Evolutionary conservation across 2,329 filamentous ascomycete genomes (phyloP).

Genomic region (Colletotrichum tropicale): DNA sequence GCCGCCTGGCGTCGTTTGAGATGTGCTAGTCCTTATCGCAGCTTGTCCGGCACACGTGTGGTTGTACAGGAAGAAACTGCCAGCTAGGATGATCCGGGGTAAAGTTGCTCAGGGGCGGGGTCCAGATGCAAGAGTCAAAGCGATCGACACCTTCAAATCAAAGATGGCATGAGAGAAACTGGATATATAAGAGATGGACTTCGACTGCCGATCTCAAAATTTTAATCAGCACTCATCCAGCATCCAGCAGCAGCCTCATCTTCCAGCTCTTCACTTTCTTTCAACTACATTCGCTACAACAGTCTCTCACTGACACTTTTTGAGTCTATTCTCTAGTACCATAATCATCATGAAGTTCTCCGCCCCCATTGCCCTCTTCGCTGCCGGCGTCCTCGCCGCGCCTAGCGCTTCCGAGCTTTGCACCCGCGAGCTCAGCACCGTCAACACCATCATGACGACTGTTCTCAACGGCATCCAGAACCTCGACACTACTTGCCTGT

Average conservation of each 20-base stretch:
- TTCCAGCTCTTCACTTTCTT: neutral
- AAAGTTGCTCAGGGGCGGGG: neutral
- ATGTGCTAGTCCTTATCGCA: neutral
- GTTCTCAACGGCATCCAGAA: slow-evolving; percentile 11
- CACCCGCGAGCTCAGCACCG: slow-evolving; percentile 3
- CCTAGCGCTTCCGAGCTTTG: slow-evolving; percentile 5
- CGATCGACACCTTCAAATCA: neutral
- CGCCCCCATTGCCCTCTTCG: slow-evolving; percentile 7
- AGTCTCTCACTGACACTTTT: neutral
- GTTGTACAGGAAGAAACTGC: neutral
- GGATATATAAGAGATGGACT: slow-evolving; percentile 10
- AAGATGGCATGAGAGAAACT: neutral
- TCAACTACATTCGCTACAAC: neutral
- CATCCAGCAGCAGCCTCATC: neutral
- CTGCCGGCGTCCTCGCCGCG: slow-evolving; percentile 3
- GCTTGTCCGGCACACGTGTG: neutral
- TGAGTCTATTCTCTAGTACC: neutral
- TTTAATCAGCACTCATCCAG: neutral
- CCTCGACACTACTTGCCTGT: slow-evolving; percentile 2
- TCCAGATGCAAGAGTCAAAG: neutral
- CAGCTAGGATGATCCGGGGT: slow-evolving; percentile 10
- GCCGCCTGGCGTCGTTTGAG: slow-evolving; percentile 5
- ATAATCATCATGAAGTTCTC: slow-evolving; percentile 9
- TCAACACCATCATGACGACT: slow-evolving; percentile 19
- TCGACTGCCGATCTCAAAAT: neutral